These are phyloP conservation scores for Aphanomyces cochlioides DNA, from an alignment of 352 stramenopile genomes.

Conservation along the genomic window DNA sequence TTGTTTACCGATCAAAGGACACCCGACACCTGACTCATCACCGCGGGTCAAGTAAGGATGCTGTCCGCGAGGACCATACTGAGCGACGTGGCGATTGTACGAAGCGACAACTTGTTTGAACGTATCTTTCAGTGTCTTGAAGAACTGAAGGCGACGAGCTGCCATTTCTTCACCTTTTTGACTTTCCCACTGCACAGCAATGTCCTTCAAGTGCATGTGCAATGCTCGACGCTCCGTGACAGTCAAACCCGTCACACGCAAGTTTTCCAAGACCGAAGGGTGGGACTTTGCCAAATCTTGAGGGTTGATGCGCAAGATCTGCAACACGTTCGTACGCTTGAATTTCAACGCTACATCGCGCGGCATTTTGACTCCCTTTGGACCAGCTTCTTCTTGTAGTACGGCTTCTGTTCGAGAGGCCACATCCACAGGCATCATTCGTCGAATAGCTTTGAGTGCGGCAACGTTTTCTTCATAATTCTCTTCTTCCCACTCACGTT, in stretches of 20 bases:
- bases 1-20: slow-evolving; percentile 86
- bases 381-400: slow-evolving; percentile 56
- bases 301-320: slow-evolving; percentile 84
- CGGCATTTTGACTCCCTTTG: slow-evolving; percentile 74
- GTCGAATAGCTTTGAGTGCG: slow-evolving; percentile 83
- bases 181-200: slow-evolving; percentile 83
- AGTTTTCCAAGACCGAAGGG: slow-evolving; percentile 85
- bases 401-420: slow-evolving; percentile 77
- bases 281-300: slow-evolving; percentile 86
- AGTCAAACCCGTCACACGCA: slow-evolving; percentile 87
- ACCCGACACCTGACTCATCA: slow-evolving; percentile 76
- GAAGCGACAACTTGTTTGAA: slow-evolving; percentile 91
- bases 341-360: slow-evolving; percentile 85
- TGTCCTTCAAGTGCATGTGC: slow-evolving; percentile 80
- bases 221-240: slow-evolving; percentile 87
- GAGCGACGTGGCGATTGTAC: slow-evolving; percentile 86
- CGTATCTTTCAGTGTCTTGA: slow-evolving; percentile 88
- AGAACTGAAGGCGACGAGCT: slow-evolving; percentile 90
- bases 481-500: slow-evolving; percentile 89
- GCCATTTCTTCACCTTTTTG: slow-evolving; percentile 90
- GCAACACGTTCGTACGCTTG: slow-evolving; percentile 90
- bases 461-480: slow-evolving; percentile 84
- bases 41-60: slow-evolving; percentile 80
- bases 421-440: slow-evolving; percentile 91
- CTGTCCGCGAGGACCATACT: slow-evolving; percentile 87